A percentile compares a stretch with the other conserved stretches of the same genome.
phyloP scores from a whole-genome alignment of 2,329 filamentous ascomycete species.

The Chrysosporium keratinophilum region DNA sequence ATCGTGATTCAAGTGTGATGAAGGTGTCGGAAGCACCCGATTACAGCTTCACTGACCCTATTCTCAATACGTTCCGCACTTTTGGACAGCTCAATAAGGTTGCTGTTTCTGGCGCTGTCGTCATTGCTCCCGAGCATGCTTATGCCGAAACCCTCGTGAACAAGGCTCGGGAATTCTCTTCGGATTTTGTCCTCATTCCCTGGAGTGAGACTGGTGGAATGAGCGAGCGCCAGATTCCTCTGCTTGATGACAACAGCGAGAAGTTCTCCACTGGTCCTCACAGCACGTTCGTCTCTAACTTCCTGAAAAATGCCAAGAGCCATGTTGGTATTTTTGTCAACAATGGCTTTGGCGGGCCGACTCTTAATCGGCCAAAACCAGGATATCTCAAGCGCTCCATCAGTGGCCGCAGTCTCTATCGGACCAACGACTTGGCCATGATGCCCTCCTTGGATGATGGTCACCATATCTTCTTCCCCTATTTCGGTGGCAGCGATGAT shows the following conservation, averaged over 20 bases:
- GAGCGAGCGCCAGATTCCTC: conserved; percentile 50
- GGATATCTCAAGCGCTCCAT: conserved; percentile 39
- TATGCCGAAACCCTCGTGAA: conserved; percentile 68
- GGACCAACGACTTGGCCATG: conserved; percentile 47
- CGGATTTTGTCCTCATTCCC: conserved; percentile 70
- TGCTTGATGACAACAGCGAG: conserved; percentile 43
- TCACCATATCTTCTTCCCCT: conserved; percentile 80
- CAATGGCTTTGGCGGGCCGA: conserved; percentile 47
- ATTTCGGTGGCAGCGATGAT: conserved; percentile 76
- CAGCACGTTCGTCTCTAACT: conserved; percentile 59
- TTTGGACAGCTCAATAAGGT: conserved; percentile 78
- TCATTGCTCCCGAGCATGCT: conserved; percentile 64
- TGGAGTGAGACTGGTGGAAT: conserved; percentile 79
- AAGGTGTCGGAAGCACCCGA: conserved; percentile 75
- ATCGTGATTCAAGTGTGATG: conserved; percentile 93
- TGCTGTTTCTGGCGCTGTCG: conserved; percentile 68
- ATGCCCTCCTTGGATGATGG: conserved; percentile 55
- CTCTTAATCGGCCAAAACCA: conserved; percentile 21
- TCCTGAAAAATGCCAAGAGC: conserved; percentile 53
- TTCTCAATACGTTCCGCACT: conserved; percentile 82
- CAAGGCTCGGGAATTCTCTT: conserved; percentile 58
- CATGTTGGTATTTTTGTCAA: conserved; percentile 74
- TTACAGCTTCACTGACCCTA: conserved; percentile 61
- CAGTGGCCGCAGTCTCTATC: conserved; percentile 51
- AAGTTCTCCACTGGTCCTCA: conserved; percentile 55